These are phyloP conservation scores for Russula foetens DNA, from an alignment of 768 basidiomycete genomes.

Conservation along the genomic window DNA sequence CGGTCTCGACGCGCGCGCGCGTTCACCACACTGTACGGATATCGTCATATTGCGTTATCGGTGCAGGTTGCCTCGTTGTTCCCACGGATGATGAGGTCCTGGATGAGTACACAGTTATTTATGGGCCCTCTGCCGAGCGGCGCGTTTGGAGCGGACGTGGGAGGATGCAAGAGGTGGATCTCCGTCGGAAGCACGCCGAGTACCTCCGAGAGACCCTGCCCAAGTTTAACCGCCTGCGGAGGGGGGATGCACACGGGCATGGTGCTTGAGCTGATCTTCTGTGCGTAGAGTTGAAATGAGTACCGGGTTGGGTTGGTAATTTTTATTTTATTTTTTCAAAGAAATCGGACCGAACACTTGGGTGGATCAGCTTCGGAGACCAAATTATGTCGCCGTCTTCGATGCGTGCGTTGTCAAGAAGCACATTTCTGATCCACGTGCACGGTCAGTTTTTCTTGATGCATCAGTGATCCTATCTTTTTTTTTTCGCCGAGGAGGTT, in stretches of 20 bases:
- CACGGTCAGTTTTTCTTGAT: too few relatives aligned
- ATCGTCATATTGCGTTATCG: constrained; percentile 73
- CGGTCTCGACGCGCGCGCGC: constrained; percentile 74
- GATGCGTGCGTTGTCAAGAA: background rate
- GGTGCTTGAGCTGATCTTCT: background rate
- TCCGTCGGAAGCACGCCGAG: constrained; percentile 82
- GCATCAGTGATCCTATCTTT: too few relatives aligned
- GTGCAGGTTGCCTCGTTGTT: constrained; percentile 70
- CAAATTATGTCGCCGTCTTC: background rate
- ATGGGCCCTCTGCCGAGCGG: constrained; percentile 66
- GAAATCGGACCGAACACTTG: background rate
- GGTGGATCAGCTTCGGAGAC: background rate
- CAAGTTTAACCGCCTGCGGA: constrained; percentile 68
- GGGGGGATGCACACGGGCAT: constrained; percentile 16
- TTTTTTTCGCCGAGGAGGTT: too few relatives aligned
- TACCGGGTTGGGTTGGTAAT: background rate
- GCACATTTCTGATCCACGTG: background rate
- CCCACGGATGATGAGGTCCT: constrained; percentile 73
- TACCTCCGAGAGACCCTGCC: constrained; percentile 89
- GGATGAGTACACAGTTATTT: constrained; percentile 77
- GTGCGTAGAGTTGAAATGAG: too few relatives aligned
- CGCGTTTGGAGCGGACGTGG: constrained; percentile 83
- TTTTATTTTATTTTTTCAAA: background rate
- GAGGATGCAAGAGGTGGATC: constrained; percentile 71
- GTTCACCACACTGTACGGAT: constrained; percentile 79